Evolutionary conservation across 148 eudicot species (phyloP), one percentile per base, ranked within the genome.

Genomic region (Polygonum maritimum): DNA sequence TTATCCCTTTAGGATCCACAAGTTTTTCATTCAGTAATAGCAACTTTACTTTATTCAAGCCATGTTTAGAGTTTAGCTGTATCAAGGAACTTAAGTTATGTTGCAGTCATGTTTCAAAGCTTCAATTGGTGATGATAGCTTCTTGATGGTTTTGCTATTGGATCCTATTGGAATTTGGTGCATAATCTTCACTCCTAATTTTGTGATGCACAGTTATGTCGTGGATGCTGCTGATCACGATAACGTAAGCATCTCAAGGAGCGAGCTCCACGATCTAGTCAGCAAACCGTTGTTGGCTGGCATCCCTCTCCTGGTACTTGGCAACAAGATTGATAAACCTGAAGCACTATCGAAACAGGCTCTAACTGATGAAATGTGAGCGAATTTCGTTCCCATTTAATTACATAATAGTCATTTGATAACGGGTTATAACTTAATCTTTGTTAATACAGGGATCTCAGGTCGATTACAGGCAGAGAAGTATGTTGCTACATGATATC

Each of bases 401-500:
- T 26, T 26, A 1, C 12, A 5, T 35, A 35, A 63, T 63, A 63
- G 13, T 33, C 16, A 63, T 63, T 39, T 63, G 63, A 33, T 63
- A 33, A 13, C 6, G 16, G 3, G 69, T 26, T 60, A 15, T 67
- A 3, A 9, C 35, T 22, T 2, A 35, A 10, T 54, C 26, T n/a
- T 54, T 54, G 26, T 35, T 67, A 35, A 21, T 16, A 83, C 85
- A 95, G 98, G 98, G 97, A 83, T 54, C 86, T 95, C 41, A 87
- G 86, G 79, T 85, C 91, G 19, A 95, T 95, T 54, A 86, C 91
- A 13, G 93, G 91, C 76, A 81, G 97, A 82, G 98, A 95, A 77
- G 98, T 95, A n/a, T 92, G 98, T 89, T 95, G 98, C 92, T 95
- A 77, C 74, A 95, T 92, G 98, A 90, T 94, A 81, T 94, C 98